Percentiles rank a stretch among this genome's conserved stretches.
Evolutionary conservation across 257 asterid species (phyloP).

Genomic region (Solanum pinnatisectum): DNA sequence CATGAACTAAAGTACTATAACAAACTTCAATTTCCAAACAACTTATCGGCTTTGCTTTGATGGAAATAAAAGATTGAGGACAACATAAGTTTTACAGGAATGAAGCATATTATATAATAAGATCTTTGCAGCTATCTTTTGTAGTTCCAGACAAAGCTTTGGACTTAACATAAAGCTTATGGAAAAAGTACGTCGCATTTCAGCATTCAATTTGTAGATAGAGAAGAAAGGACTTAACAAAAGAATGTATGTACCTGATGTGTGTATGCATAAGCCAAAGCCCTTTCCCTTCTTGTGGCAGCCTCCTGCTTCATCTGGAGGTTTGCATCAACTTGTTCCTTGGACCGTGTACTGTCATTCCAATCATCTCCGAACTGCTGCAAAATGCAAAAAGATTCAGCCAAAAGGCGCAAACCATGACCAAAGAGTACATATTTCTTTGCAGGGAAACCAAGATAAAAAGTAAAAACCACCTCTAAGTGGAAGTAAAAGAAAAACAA

Average conservation of each 20-base stretch:
- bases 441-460: background rate
- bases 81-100: background rate
- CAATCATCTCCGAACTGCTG: constrained; percentile 51
- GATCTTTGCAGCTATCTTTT: background rate
- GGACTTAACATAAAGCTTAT: background rate
- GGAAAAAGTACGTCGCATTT: background rate
- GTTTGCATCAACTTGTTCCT: constrained; percentile 59
- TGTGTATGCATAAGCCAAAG: constrained; percentile 68
- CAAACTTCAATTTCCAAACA: background rate
- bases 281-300: constrained; percentile 69
- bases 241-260: constrained; percentile 44
- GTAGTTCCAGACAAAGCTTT: background rate
- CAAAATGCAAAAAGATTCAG: background rate
- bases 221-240: background rate
- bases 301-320: constrained; percentile 56
- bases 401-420: background rate
- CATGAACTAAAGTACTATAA: background rate
- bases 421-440: background rate
- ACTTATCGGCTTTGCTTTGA: background rate
- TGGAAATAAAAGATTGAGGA: background rate
- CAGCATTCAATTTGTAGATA: background rate
- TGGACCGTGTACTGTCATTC: constrained; percentile 57
- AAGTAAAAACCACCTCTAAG: background rate
- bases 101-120: background rate
- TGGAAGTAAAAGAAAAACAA: background rate